A percentile compares a stretch with the other conserved stretches of the same genome.
Conservation (phyloP, 2,329 filamentous ascomycete species). For the Ascochyta lentis region DNA sequence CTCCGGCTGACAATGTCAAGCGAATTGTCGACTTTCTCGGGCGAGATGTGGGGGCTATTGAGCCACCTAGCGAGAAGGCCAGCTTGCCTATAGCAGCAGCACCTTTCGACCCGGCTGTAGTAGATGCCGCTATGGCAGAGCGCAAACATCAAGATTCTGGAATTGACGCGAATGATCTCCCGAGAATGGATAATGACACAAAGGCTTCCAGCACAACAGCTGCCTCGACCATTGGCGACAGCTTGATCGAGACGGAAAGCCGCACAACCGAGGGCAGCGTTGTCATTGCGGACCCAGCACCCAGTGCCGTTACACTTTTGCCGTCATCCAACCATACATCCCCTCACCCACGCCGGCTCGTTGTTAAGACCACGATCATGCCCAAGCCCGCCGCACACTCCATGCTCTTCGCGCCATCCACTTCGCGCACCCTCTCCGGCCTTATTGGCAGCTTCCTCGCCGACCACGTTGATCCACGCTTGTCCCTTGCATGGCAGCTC, state of each 20-base stretch:
- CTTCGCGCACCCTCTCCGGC: conserved; percentile 77
- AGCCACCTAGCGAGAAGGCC: conserved; percentile 42
- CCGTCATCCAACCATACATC: conserved; percentile 21
- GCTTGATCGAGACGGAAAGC: conserved; percentile 24
- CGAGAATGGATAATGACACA: conserved; percentile 26
- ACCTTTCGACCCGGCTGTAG: conserved; percentile 50
- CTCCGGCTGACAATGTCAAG: conserved; percentile 72
- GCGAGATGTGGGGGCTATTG: conserved; percentile 44
- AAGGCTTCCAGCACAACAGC: conserved; percentile 23
- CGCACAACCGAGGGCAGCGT: conserved; percentile 45
- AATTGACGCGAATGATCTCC: conserved; percentile 41
- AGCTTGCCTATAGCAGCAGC: conserved; percentile 59
- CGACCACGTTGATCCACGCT: conserved; percentile 74
- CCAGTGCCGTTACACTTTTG: conserved; percentile 5
- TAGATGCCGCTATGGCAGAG: conserved; percentile 28
- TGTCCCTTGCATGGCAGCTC: conserved; percentile 88
- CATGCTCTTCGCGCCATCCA: conserved; percentile 79
- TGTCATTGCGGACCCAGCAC: conserved; percentile 20
- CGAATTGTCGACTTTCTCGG: conserved; percentile 64
- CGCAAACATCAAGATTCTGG: conserved; percentile 45
- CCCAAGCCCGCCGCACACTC: conserved; percentile 82
- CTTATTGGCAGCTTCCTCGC: conserved; percentile 83
- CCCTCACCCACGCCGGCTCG: conserved; percentile 41
- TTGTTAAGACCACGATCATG: conserved; percentile 73
- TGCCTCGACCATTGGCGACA: conserved; percentile 25